Percentiles rank a stretch among this genome's conserved stretches.
phyloP scores from a whole-genome alignment of 1,284 basidiomycete genomes.

The Ustilago trichophora region DNA sequence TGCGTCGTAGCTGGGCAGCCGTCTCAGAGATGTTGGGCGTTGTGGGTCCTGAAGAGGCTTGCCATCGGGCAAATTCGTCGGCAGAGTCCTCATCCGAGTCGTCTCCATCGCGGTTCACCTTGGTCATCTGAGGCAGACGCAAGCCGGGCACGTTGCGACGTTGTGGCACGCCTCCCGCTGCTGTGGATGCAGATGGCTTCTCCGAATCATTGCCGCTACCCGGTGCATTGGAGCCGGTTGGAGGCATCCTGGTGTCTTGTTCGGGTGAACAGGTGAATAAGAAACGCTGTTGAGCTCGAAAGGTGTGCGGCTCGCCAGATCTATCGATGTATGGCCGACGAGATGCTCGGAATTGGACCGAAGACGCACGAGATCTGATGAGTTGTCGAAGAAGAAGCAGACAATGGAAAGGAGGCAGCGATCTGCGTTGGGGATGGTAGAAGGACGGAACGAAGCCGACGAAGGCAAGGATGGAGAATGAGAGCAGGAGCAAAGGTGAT shows the following conservation, averaged over 20 bases:
- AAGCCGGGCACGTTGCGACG: constrained; percentile 25
- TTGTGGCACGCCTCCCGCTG: no score
- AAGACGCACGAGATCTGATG: no score
- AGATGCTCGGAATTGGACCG: background rate
- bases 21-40: constrained; percentile 64
- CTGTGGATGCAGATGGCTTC: background rate
- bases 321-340: no score
- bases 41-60: constrained; percentile 42
- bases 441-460: background rate
- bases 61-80: constrained; percentile 35
- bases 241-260: no score
- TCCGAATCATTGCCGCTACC: constrained; percentile 4
- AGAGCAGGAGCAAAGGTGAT: background rate
- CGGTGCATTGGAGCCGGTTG: background rate
- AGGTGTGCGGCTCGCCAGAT: no score
- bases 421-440: no score
- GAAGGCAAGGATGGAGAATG: background rate
- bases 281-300: no score
- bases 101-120: constrained; percentile 23
- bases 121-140: constrained; percentile 37
- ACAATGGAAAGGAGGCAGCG: no score
- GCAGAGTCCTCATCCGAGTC: constrained; percentile 45
- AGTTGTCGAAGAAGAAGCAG: no score
- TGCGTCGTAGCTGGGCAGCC: constrained; percentile 57
- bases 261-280: no score